Evolutionary conservation across 352 stramenopile species (phyloP), one percentile per base, ranked within the genome.

Genomic region (Globisporangium spinosum): DNA sequence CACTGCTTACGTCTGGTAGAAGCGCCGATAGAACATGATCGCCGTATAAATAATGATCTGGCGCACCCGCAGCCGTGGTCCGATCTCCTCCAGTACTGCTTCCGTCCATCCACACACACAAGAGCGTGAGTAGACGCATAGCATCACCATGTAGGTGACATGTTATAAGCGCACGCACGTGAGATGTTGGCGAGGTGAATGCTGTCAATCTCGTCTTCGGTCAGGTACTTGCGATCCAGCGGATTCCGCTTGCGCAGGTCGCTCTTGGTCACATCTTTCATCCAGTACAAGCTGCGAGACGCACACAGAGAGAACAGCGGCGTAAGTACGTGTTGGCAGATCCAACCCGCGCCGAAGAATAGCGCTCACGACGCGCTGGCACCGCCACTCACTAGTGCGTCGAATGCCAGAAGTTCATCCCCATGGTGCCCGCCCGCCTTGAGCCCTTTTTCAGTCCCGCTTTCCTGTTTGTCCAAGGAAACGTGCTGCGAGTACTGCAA

Each of bases 31-130:
- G 72, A 96, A 93, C 63, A 96, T 84, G 70, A 96, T 92, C 17
- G 89, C 89, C 8, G 89, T 95, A 80, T 93, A 95, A 76, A 96
- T 96, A 76, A 96, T 94, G 71, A 95, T 93, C 74, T 96, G 89
- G 51, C 88, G 88, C 45, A 96, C 85, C 40, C 88, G 84, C 25
- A 94, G 71, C 0, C 85, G 81, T 20, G 86, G 81, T 5, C 89
- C 89, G 58, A 96, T 91, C 59, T 95, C 84, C 60, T 96, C 87
- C 15, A 96, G 76, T 57, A 96, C 89, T 96, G 35, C 32, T 20
- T 40, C 5, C 27, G 23, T 5, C 59, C 0, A 47, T n/a, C 9
- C 2, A 40, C 20, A 62, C 8, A 22, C 25, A 29, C 34, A 20
- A 62, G 15, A 15, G 57, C 20, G 68, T n/a, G 13, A n/a, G 35